A percentile compares a stretch with the other conserved stretches of the same genome.
These are phyloP conservation scores for Phytophthora megakarya DNA, from an alignment of 352 stramenopile species.

Conservation along the genomic window DNA sequence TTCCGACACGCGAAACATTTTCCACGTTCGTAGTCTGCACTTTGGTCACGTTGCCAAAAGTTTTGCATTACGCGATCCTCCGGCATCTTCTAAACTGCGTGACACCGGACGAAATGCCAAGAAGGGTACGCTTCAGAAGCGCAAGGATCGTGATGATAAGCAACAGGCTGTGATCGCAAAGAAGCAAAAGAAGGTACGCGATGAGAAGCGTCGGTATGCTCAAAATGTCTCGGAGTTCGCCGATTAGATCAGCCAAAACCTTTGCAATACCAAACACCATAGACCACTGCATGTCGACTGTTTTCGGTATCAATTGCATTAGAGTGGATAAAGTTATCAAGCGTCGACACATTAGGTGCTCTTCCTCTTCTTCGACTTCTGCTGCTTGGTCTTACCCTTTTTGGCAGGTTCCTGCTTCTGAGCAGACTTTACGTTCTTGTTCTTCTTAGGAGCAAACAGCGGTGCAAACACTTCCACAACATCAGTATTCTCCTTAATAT, in stretches of 20 bases:
- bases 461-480: slow-evolving; percentile 49
- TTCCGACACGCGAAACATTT: slow-evolving; percentile 90
- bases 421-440: slow-evolving; percentile 33
- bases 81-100: slow-evolving; percentile 79
- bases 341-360: slow-evolving; percentile 29
- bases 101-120: slow-evolving; percentile 77
- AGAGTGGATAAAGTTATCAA: slow-evolving; percentile 31
- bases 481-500: slow-evolving; percentile 51
- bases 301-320: slow-evolving; percentile 27
- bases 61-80: slow-evolving; percentile 89
- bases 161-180: slow-evolving; percentile 52
- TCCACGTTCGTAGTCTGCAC: slow-evolving; percentile 93
- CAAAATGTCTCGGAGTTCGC: slow-evolving; percentile 84
- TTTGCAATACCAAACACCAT: slow-evolving; percentile 24
- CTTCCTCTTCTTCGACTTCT: slow-evolving; percentile 56
- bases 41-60: slow-evolving; percentile 94
- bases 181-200: slow-evolving; percentile 64
- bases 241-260: slow-evolving; percentile 36
- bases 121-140: slow-evolving; percentile 82
- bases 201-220: slow-evolving; percentile 67
- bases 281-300: slow-evolving; percentile 18
- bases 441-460: slow-evolving; percentile 44
- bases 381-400: slow-evolving; percentile 41
- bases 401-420: slow-evolving; percentile 32
- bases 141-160: slow-evolving; percentile 82